Percentiles rank a stretch among this genome's conserved stretches.
Conservation (phyloP, 2,329 filamentous ascomycete species). For the Corynespora cassiicola region DNA sequence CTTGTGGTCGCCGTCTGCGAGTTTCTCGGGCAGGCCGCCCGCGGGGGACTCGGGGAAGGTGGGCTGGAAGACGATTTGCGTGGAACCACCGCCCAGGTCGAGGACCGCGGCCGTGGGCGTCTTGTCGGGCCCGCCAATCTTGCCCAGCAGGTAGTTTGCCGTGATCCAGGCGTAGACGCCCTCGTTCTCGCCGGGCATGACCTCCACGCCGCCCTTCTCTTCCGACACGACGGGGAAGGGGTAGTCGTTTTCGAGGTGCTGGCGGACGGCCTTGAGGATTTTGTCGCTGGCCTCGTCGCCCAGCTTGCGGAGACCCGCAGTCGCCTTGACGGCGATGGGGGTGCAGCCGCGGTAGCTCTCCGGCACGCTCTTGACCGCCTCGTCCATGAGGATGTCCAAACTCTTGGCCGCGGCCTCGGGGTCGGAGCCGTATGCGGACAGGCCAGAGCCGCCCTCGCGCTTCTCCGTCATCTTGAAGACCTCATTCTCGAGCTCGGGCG, state of each 20-base stretch:
- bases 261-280: slow-evolving; percentile 85
- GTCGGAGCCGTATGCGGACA: slow-evolving; percentile 88
- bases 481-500: slow-evolving; percentile 93
- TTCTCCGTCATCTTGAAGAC: slow-evolving; percentile 90
- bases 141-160: slow-evolving; percentile 96
- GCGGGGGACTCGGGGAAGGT: slow-evolving; percentile 77
- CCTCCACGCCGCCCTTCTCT: slow-evolving; percentile 85
- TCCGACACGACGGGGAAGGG: slow-evolving; percentile 92
- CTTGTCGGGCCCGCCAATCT: slow-evolving; percentile 92
- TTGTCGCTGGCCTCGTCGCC: slow-evolving; percentile 80
- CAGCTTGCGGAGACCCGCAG: slow-evolving; percentile 87
- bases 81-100: slow-evolving; percentile 94
- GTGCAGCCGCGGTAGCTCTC: slow-evolving; percentile 90
- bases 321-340: slow-evolving; percentile 96
- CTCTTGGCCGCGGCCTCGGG: slow-evolving; percentile 88
- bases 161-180: slow-evolving; percentile 99
- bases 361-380: slow-evolving; percentile 83
- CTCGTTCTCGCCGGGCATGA: slow-evolving; percentile 98
- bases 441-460: slow-evolving; percentile 75
- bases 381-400: slow-evolving; percentile 85
- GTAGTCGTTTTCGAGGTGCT: slow-evolving; percentile 83
- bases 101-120: slow-evolving; percentile 93
- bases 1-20: slow-evolving; percentile 93
- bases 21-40: slow-evolving; percentile 83
- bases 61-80: slow-evolving; percentile 98